Base-by-base conservation (phyloP, 164 flowering plant species). In the Sextonia rubra region DNA sequence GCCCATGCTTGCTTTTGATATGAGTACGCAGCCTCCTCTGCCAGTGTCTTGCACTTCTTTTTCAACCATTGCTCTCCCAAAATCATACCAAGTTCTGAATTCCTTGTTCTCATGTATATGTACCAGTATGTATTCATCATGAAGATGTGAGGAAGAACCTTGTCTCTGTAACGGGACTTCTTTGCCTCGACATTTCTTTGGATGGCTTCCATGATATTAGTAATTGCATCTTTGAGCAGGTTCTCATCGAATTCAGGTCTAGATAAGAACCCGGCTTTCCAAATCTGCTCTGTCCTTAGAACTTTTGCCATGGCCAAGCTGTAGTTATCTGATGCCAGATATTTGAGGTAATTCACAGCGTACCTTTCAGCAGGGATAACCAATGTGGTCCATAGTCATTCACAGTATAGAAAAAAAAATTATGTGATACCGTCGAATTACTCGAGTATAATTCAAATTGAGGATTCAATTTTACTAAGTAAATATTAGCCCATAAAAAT, bases 61-160 rank as follows among this genome's bases (percentile, higher is more conserved):
- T 80, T 89, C 85, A 90, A 64, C 82, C 78, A 83, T 25, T 80
- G 83, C 32, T 90, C 92, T 3, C 91, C 91, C 52, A 90, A 18
- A 14, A 90, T 73, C 70, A 74, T 83, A 11, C 85, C 87, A 2
- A 89, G 82, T 52, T 89, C 92, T 0, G 91, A 73, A 69, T 78
- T 86, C 62, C 86, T 81, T 17, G 77, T 78, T 77, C 91, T 84
- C 91, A 90, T 90, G 85, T 90, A 90, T 12, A 90, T 84, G 77
- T 90, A 90, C 95, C 95, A 90, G 77, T 89, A 85, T 0, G 90
- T 83, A 81, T 90, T 90, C 95, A 90, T 87, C 32, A 83, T 23
- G 76, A 89, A 90, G 1, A 89, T 64, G 22, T 82, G 81, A 0
- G 84, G 72, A 0, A 90, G 80, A 12, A 85, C 75, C 74, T 74